Percentiles rank a stretch among this genome's conserved stretches.
Conservation (phyloP, 345 rosid genomes). For the Heritiera fomes region DNA sequence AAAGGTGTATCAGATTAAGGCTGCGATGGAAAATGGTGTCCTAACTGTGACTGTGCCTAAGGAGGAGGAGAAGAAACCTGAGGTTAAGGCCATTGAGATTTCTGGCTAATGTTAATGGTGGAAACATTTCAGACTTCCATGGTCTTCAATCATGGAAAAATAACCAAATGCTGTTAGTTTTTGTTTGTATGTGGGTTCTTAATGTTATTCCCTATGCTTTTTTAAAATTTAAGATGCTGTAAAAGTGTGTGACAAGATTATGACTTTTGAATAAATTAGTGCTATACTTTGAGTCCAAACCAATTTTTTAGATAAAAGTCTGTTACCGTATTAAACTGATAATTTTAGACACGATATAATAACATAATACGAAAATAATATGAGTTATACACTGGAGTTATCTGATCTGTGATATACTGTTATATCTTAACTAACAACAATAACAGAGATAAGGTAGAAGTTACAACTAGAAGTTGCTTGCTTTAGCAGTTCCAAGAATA, state of each 20-base stretch:
- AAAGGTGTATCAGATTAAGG: constrained; percentile 37
- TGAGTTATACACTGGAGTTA: too few relatives aligned
- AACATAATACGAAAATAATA: too few relatives aligned
- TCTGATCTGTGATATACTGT: too few relatives aligned
- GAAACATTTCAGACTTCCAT: not conserved
- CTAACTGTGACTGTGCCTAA: constrained; percentile 41
- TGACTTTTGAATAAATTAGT: not conserved
- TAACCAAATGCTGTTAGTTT: not conserved
- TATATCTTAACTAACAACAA: too few relatives aligned
- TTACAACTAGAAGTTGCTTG: too few relatives aligned
- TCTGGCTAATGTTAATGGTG: constrained; percentile 29
- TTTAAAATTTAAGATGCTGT: not conserved
- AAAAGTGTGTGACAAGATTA: not conserved
- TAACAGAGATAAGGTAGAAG: too few relatives aligned
- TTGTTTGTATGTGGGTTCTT: not conserved
- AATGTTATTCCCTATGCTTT: not conserved
- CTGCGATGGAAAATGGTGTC: constrained; percentile 47
- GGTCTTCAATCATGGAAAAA: not conserved
- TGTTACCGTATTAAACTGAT: too few relatives aligned
- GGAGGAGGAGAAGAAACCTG: constrained; percentile 37
- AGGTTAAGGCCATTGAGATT: constrained; percentile 54
- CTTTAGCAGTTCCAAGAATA: too few relatives aligned
- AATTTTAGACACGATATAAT: too few relatives aligned
- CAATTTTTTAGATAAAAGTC: not conserved
- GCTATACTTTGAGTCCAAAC: not conserved